A percentile compares a stretch with the other conserved stretches of the same genome.
These are phyloP conservation scores for Euptelea pleiosperma DNA, from an alignment of 164 flowering plant species.

Conservation along the genomic window DNA sequence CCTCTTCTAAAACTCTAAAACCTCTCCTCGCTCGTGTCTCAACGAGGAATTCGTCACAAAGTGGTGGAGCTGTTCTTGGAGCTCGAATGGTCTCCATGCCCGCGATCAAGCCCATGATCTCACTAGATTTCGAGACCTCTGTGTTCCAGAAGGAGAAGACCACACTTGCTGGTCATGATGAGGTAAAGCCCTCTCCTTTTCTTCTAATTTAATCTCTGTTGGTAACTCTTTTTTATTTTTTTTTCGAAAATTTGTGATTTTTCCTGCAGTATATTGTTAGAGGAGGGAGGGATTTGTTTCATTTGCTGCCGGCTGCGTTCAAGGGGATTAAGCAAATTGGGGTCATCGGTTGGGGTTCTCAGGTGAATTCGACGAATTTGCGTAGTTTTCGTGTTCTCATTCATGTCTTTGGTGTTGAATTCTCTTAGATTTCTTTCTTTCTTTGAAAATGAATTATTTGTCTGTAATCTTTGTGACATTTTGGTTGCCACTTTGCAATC, in stretches of 20 bases:
- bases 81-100: slow-evolving; percentile 35
- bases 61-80: slow-evolving; percentile 8
- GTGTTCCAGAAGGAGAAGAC: slow-evolving; percentile 69
- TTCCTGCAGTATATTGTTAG: slow-evolving; percentile 73
- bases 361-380: slow-evolving; percentile 35
- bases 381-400: background rate
- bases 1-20: slow-evolving; percentile 13
- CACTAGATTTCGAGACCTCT: slow-evolving; percentile 63
- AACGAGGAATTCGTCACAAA: background rate
- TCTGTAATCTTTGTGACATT: too few species aligned
- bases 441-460: too few species aligned
- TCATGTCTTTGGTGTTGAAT: background rate
- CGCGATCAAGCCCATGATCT: slow-evolving; percentile 20
- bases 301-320: slow-evolving; percentile 75
- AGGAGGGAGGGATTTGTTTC: slow-evolving; percentile 93
- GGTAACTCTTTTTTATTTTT: too few species aligned
- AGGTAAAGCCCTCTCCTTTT: slow-evolving; percentile 16
- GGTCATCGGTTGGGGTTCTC: slow-evolving; percentile 98
- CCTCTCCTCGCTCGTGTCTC: slow-evolving; percentile 7
- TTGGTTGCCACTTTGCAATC: too few species aligned
- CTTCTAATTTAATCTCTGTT: background rate
- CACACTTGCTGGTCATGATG: slow-evolving; percentile 33
- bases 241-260: background rate
- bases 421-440: too few species aligned
- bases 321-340: slow-evolving; percentile 96